A percentile compares a stretch with the other conserved stretches of the same genome.
phyloP scores from a whole-genome alignment of 306 rosid genomes.

The Notholithocarpus densiflorus region DNA sequence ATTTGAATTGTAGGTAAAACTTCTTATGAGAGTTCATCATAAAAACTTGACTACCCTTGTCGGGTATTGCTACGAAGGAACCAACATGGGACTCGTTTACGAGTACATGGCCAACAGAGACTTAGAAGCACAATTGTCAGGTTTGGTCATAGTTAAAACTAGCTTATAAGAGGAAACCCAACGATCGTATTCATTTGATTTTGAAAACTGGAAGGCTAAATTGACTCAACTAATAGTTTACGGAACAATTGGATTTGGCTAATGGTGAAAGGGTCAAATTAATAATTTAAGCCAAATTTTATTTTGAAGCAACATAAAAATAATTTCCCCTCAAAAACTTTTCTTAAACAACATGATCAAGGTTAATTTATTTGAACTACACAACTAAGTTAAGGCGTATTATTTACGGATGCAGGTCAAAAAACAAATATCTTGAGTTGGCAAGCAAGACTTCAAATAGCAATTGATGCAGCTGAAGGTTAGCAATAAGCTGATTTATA shows the following conservation, averaged over 20 bases:
- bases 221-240: too few relatives aligned
- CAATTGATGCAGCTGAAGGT: conserved; percentile 15
- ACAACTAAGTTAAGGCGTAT: too few relatives aligned
- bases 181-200: too few relatives aligned
- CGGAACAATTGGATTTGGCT: too few relatives aligned
- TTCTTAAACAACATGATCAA: too few relatives aligned
- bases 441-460: conserved; percentile 23
- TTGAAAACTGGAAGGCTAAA: too few relatives aligned
- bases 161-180: too few relatives aligned
- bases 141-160: not conserved
- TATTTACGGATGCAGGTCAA: not conserved
- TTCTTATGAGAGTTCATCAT: conserved; percentile 37
- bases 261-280: too few relatives aligned
- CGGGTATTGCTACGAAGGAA: conserved; percentile 38
- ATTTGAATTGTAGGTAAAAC: conserved; percentile 2
- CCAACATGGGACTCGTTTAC: conserved; percentile 28
- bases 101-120: conserved; percentile 38
- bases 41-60: conserved; percentile 34
- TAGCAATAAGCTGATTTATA: not conserved
- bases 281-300: too few relatives aligned
- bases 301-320: too few relatives aligned
- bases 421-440: not conserved
- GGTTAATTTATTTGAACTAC: too few relatives aligned
- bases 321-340: too few relatives aligned
- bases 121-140: conserved; percentile 30